Evolutionary conservation across 1,284 basidiomycete genomes (phyloP).

Genomic region (Leccinum huronense): DNA sequence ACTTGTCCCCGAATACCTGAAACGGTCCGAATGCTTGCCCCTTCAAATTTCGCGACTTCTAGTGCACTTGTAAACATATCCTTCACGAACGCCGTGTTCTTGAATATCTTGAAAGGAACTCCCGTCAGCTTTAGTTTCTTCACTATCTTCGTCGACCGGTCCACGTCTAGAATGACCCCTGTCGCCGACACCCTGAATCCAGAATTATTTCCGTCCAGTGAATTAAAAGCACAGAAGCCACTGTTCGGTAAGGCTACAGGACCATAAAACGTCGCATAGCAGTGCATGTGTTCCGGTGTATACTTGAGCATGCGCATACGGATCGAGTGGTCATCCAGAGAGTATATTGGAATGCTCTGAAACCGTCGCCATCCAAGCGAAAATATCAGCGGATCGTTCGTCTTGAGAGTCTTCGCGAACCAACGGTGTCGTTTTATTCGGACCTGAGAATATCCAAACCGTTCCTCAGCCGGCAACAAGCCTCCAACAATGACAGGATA

Average conservation of each 20-base stretch:
- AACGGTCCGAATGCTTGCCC: slow-evolving; percentile 92
- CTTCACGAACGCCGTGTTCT: slow-evolving; percentile 98
- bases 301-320: slow-evolving; percentile 99
- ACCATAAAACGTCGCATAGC: slow-evolving; percentile 95
- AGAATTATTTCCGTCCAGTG: slow-evolving; percentile 61
- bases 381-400: slow-evolving; percentile 95
- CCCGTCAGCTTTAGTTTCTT: slow-evolving; percentile 99
- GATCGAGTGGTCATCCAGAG: slow-evolving; percentile 94
- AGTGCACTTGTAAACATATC: slow-evolving; percentile 95
- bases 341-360: slow-evolving; percentile 94
- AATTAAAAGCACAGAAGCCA: slow-evolving; percentile 97
- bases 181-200: slow-evolving; percentile 93
- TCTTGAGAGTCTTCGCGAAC: slow-evolving; percentile 92
- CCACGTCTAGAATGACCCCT: slow-evolving; percentile 92
- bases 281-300: slow-evolving; percentile 99
- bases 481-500: slow-evolving; percentile 95
- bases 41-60: slow-evolving; percentile 98
- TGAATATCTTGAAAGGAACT: slow-evolving; percentile 94
- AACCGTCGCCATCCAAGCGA: slow-evolving; percentile 97
- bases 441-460: slow-evolving; percentile 92
- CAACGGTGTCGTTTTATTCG: slow-evolving; percentile 97
- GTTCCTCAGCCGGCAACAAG: slow-evolving; percentile 87
- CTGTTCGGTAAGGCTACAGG: slow-evolving; percentile 92
- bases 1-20: slow-evolving; percentile 96
- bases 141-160: slow-evolving; percentile 90